These are phyloP conservation scores for Cryphonectria radicalis DNA, from an alignment of 2,329 filamentous ascomycete genomes.

Conservation along the genomic window DNA sequence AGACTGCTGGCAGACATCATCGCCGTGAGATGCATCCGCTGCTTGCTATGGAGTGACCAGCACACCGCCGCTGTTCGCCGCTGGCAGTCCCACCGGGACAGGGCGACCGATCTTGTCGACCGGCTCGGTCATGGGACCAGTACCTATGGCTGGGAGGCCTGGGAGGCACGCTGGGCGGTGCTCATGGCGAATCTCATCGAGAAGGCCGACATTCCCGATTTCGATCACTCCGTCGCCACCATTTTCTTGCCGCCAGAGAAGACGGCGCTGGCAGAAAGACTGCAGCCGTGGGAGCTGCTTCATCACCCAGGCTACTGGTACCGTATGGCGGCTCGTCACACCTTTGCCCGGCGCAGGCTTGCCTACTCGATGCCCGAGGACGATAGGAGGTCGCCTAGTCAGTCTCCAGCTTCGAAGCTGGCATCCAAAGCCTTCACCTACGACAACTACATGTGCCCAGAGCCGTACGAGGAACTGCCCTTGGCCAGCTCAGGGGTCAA, in stretches of 20 bases:
- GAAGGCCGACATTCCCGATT: slow-evolving; percentile 55
- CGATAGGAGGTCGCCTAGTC: slow-evolving; percentile 56
- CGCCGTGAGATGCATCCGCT: slow-evolving; percentile 79
- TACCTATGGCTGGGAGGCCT: slow-evolving; percentile 93
- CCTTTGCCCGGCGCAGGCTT: slow-evolving; percentile 55
- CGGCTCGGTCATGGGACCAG: slow-evolving; percentile 81
- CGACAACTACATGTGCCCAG: slow-evolving; percentile 69
- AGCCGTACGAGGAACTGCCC: slow-evolving; percentile 64
- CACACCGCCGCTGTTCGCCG: slow-evolving; percentile 78
- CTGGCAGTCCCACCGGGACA: slow-evolving; percentile 78
- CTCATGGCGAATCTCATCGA: slow-evolving; percentile 66
- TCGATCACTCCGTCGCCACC: slow-evolving; percentile 48
- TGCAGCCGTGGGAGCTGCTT: slow-evolving; percentile 66
- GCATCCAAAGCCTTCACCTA: slow-evolving; percentile 60
- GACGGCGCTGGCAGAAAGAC: slow-evolving; percentile 57
- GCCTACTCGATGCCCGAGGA: slow-evolving; percentile 64
- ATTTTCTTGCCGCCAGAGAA: slow-evolving; percentile 64
- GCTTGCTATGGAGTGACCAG: slow-evolving; percentile 78
- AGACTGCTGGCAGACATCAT: slow-evolving; percentile 83
- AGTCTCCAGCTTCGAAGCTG: slow-evolving; percentile 50
- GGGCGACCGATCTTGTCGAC: slow-evolving; percentile 78
- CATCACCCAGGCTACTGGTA: slow-evolving; percentile 73
- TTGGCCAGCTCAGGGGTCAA: slow-evolving; percentile 54
- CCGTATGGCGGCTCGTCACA: slow-evolving; percentile 61
- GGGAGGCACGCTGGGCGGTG: slow-evolving; percentile 76